Base-by-base conservation (phyloP, 192 early-diverging fungal species). In the Entrophospora sp. region DNA sequence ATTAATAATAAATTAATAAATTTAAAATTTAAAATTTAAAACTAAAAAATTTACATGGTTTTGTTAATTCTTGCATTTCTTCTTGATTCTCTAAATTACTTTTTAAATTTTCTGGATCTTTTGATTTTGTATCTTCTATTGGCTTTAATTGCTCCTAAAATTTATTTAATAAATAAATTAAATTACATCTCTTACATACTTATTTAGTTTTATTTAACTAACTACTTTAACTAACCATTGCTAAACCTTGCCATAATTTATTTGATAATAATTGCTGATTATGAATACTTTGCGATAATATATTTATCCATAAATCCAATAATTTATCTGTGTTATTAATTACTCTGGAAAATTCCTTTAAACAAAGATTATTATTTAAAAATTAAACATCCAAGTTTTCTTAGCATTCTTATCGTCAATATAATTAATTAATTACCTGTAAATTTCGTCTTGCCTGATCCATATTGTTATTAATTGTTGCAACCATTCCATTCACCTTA, bases 221-320 rank as follows among this genome's bases (percentile, higher is more conserved):
- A n/a, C n/a, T n/a, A n/a, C n/a, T n/a, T n/a, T n/a, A n/a, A 44
- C 45, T n/a, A 57, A 75, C 74, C 67, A 55, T 52, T 18, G 31
- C 38, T 12, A 44, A 27, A 30, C 75, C 75, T 40, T 73, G 65
- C 75, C 71, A 76, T 49, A 32, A 71, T 28, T 69, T 71, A 44
- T 76, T 66, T 20, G 64, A 51, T n/a, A 76, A 27, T 16, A 76
- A 30, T 13, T 68, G 58, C 24, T 72, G 68, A 1, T 66, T 76
- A 24, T 73, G 75, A 28, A 71, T 64, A 16, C 71, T 61, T 35
- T 76, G 75, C 8, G 75, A 73, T 6, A 76, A 45, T 14, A 76
- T 67, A 18, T 69, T 66, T 35, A 76, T 71, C 75, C 71, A 76
- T 70, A 76, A 66, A 36, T 76, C 75, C 62, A 76, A 44, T 40